Evolutionary conservation across 805 yeast genomes (phyloP), one percentile per base, ranked within the genome.

Genomic region (Hermanozyma aechmeae): DNA sequence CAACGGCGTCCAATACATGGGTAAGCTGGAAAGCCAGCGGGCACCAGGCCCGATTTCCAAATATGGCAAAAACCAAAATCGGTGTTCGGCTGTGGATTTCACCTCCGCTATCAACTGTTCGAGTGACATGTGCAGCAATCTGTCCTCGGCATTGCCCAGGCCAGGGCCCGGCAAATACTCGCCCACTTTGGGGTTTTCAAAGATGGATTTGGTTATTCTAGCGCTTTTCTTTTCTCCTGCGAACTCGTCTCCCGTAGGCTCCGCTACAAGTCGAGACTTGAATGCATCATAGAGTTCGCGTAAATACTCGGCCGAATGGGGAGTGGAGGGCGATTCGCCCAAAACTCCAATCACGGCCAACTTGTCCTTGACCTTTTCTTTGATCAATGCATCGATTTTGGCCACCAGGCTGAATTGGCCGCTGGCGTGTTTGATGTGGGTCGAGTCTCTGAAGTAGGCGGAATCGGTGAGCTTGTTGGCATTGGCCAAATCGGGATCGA

Each of bases 1-100:
- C n/a, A 62, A 35, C 6, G 68, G 65, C 2, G 48, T 43, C 68
- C 69, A 61, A 13, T 56, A 51, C 31, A 53, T 39, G 1, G 68
- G 68, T 21, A 61, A 46, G 0, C 54, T 46, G 30, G 56, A 53
- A n/a, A n/a, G n/a, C n/a, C 20, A 17, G 20, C 20, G 20, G 7
- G 20, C 10, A 17, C 20, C 9, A 7, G 20, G 9, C 20, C 9
- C 20, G 9, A 17, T 17, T 17, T 10, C 7, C 20, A 10, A 7
- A 7, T 10, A 17, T 7, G 20, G 7, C 20, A 10, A 10, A 10
- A 7, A 10, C 7, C 9, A 17, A 17, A 10, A 10, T 10, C 20
- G 20, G 9, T 10, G 20, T 17, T 7, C 20, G 20, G 9, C 9
- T 17, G 9, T 17, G n/a, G n/a, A n/a, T n/a, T n/a, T n/a, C n/a